A percentile compares a stretch with the other conserved stretches of the same genome.
These are phyloP conservation scores for Acmispon strigosus DNA, from an alignment of 306 rosid genomes.

Conservation along the genomic window DNA sequence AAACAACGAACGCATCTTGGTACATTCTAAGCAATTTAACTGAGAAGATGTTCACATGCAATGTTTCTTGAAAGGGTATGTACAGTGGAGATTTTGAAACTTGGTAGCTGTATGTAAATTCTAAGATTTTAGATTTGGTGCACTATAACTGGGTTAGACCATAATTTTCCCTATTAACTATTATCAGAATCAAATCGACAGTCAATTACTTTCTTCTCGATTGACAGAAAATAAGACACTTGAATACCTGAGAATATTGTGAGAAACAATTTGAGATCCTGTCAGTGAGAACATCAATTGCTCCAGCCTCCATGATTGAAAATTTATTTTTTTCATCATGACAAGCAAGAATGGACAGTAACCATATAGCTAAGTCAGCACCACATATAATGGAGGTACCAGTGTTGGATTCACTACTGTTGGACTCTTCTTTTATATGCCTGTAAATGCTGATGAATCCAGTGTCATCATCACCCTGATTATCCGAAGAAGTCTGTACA, in stretches of 20 bases:
- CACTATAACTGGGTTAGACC: background rate
- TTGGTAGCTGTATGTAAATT: background rate
- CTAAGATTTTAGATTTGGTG: background rate
- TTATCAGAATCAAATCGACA: constrained; percentile 13
- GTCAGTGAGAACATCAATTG: constrained; percentile 77
- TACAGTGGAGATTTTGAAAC: background rate
- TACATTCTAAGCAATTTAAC: background rate
- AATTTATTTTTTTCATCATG: constrained; percentile 63
- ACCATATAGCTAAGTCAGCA: constrained; percentile 78
- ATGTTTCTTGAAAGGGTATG: background rate
- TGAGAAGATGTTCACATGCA: background rate
- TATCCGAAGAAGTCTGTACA: constrained; percentile 37
- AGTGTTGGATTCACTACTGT: constrained; percentile 35
- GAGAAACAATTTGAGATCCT: constrained; percentile 71
- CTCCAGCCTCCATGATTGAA: constrained; percentile 89
- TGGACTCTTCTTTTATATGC: constrained; percentile 43
- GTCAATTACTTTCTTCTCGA: constrained; percentile 1
- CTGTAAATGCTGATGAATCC: constrained; percentile 67
- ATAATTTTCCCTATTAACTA: background rate
- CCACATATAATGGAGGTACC: constrained; percentile 58
- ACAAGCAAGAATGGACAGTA: constrained; percentile 81
- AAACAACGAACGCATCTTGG: constrained; percentile 5
- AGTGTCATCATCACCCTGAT: constrained; percentile 32
- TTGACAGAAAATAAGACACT: constrained; percentile 2
- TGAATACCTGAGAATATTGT: constrained; percentile 78